Conservation (phyloP, 2,329 filamentous ascomycete species). For the Botrytis paeoniae region DNA sequence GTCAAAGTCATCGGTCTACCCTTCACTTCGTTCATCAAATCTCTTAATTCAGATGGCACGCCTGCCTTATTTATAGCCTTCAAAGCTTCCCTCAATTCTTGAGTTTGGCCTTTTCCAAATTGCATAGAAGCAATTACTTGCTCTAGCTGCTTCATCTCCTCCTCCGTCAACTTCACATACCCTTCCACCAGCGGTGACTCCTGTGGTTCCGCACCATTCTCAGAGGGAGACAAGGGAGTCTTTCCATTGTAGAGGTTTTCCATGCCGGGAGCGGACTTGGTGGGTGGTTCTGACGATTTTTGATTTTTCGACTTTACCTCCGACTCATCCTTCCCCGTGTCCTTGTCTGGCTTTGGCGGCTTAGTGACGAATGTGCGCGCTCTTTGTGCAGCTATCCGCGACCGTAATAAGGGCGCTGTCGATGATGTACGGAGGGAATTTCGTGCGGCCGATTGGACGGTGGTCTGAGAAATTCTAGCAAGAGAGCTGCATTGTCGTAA, state of each 20-base stretch:
- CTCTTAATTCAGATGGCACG: constrained; percentile 57
- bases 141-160: constrained; percentile 58
- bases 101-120: constrained; percentile 57
- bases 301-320: constrained; percentile 36
- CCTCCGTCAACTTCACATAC: constrained; percentile 45
- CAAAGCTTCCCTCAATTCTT: constrained; percentile 59
- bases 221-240: constrained; percentile 39
- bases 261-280: constrained; percentile 41
- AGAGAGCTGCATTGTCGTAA: constrained; percentile 65
- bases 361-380: constrained; percentile 27
- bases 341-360: constrained; percentile 25
- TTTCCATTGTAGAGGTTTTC: constrained; percentile 46
- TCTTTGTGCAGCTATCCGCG: constrained; percentile 36
- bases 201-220: constrained; percentile 33
- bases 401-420: constrained; percentile 41
- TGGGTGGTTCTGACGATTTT: constrained; percentile 35
- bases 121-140: constrained; percentile 55
- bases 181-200: constrained; percentile 31
- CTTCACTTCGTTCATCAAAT: constrained; percentile 35
- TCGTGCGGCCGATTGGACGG: constrained; percentile 51
- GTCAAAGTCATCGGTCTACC: constrained; percentile 33
- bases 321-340: constrained; percentile 27
- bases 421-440: constrained; percentile 44
- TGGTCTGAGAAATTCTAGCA: constrained; percentile 58
- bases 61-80: constrained; percentile 64